phyloP scores from a whole-genome alignment of 495 filamentous ascomycete genomes.

The Pyrenula massariospora region DNA sequence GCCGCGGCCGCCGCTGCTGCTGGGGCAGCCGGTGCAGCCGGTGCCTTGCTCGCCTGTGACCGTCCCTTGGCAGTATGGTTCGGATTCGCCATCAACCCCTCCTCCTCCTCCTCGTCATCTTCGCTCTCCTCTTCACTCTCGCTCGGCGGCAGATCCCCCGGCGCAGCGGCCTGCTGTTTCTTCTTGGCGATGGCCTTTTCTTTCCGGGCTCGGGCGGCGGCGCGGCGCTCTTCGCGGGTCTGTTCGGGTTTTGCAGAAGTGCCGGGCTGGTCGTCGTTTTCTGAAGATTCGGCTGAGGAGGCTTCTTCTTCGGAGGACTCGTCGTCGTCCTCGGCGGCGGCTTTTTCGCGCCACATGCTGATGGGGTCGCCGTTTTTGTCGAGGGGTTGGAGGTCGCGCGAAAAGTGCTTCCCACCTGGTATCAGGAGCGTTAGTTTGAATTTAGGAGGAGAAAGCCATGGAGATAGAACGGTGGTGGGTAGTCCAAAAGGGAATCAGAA shows the following conservation, averaged over 20 bases:
- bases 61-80: conserved; percentile 70
- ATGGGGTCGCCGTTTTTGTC: conserved; percentile 70
- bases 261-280: conserved; percentile 18
- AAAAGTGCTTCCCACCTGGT: conserved; percentile 90
- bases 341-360: conserved; percentile 57
- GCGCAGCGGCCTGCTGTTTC: conserved; percentile 48
- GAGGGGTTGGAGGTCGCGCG: conserved; percentile 71
- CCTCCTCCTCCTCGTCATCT: conserved; percentile 45
- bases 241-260: conserved; percentile 29
- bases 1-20: conserved; percentile 18
- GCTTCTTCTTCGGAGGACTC: conserved; percentile 32
- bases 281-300: conserved; percentile 12
- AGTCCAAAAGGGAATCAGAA: background rate
- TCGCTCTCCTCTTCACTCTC: conserved; percentile 51
- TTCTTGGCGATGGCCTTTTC: conserved; percentile 70
- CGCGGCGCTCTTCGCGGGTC: conserved; percentile 79
- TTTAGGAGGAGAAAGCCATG: conserved; percentile 5
- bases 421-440: too few species aligned
- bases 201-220: conserved; percentile 84
- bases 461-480: background rate
- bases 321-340: conserved; percentile 26
- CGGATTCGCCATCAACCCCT: conserved; percentile 71
- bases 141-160: conserved; percentile 73
- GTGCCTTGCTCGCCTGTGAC: conserved; percentile 40
- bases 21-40: conserved; percentile 23